Evolutionary conservation across 805 yeast genomes (phyloP).

Genomic region (Kodamaea hsintzibuensis): DNA sequence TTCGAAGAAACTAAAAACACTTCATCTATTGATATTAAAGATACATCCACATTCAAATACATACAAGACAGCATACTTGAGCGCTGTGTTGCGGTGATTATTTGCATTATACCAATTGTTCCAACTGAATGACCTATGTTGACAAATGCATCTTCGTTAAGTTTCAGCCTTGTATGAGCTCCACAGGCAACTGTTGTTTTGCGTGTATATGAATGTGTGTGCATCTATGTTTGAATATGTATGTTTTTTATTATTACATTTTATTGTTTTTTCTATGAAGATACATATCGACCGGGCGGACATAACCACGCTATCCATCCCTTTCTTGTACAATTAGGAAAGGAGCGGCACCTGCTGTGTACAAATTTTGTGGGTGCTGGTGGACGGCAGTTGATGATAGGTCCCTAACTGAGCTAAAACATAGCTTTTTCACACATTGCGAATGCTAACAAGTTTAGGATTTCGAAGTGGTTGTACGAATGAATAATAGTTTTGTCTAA

Average conservation of each 20-base stretch:
- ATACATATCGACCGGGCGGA: constrained; percentile 55
- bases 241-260: constrained; percentile 16
- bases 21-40: too few species aligned
- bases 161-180: constrained; percentile 67
- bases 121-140: constrained; percentile 56
- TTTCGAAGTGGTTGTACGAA: not conserved
- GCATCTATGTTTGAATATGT: constrained; percentile 9
- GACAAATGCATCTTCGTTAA: constrained; percentile 58
- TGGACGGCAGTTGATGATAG: constrained; percentile 52
- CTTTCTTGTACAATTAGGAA: constrained; percentile 41
- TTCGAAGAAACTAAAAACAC: constrained; percentile 2
- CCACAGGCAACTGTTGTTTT: constrained; percentile 2
- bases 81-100: constrained; percentile 42
- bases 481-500: not conserved
- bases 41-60: constrained; percentile 11
- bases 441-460: constrained; percentile 1
- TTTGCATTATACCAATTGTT: constrained; percentile 58
- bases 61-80: constrained; percentile 7
- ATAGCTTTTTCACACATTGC: not conserved
- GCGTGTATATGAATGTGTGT: constrained; percentile 10
- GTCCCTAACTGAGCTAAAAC: constrained; percentile 38
- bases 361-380: constrained; percentile 50
- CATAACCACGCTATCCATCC: constrained; percentile 40
- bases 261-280: constrained; percentile 32
- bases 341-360: constrained; percentile 55